Conservation (phyloP, 257 asterid species). For the Nicotiana paniculata region DNA sequence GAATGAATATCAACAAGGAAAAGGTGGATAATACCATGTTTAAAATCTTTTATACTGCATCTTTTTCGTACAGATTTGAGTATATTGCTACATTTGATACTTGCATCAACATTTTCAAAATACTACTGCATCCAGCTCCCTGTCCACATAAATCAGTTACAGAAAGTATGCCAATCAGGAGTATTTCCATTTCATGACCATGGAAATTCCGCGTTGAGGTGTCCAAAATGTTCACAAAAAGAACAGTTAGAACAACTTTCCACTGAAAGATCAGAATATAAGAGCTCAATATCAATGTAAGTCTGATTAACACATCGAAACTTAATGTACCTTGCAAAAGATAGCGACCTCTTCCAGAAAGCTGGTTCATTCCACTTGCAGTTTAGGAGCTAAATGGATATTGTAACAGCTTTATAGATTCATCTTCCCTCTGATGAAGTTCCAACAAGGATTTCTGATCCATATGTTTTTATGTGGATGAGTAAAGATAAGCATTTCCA, state of each 20-base stretch:
- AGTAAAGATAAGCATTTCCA: conserved; percentile 9
- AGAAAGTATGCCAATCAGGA: not conserved
- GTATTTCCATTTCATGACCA: not conserved
- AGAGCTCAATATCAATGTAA: not conserved
- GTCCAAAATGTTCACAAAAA: not conserved
- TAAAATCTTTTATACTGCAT: not conserved
- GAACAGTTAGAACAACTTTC: not conserved
- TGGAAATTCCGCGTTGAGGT: not conserved
- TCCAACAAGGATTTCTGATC: not conserved
- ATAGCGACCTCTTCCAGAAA: not conserved
- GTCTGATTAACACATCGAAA: not conserved
- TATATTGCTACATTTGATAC: not conserved
- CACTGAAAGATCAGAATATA: not conserved
- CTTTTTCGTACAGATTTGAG: not conserved
- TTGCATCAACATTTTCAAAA: not conserved
- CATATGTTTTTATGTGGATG: not conserved
- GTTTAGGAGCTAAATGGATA: not conserved
- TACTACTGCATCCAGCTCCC: not conserved
- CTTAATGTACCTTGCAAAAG: not conserved
- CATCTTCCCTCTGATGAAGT: not conserved
- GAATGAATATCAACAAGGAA: not conserved
- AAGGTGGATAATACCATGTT: not conserved
- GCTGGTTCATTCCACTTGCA: not conserved
- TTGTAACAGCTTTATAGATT: not conserved
- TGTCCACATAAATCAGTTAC: not conserved